Base-by-base conservation (phyloP, 176 grass and related monocot genomes). In the Melocanna baccifera region DNA sequence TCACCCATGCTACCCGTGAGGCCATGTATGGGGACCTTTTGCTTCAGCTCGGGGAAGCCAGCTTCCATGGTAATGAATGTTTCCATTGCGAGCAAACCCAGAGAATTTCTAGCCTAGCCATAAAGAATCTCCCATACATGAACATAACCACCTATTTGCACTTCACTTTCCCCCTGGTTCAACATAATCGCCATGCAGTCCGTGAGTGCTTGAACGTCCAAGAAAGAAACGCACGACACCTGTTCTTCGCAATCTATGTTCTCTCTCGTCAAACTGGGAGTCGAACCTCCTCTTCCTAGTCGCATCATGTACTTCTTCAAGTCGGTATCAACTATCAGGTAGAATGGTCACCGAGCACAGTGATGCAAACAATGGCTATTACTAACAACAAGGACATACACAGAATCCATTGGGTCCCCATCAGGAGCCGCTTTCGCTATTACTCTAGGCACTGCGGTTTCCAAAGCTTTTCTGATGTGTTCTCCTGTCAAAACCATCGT, bases 371-470 rank as follows among this genome's bases (percentile, higher is more conserved):
- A 63, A 26, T 63, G 88, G 45, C 59, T 59, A 25, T 51, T 40
- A 20, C 62, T 40, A 41, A 32, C 55, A 26, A 11, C 62, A 55
- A 82, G 79, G 78, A 82, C 45, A n/a, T 23, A 45, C 55, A 67
- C 56, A 67, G 46, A 47, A 78, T 86, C 72, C 45, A 37, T 6
- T 1, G 4, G 43, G 19, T 12, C 63, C 83, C 2, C 37, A 4
- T 59, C 12, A 9, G 78, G 70, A 82, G 67, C 46, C 32, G 25
- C 71, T 86, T 86, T 85, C 70, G 7, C 71, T 34, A 34, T 86
- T 56, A 10, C 52, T 81, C 71, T 82, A 82, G 88, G 83, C 66
- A 71, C 56, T 74, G 63, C 22, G 29, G 8, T 66, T 75, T 62
- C 29, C 19, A 9, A 18, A 76, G 11, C 45, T 9, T 77, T 82